These are phyloP conservation scores for Citrus hindsii DNA, from an alignment of 345 rosid genomes.

Conservation along the genomic window DNA sequence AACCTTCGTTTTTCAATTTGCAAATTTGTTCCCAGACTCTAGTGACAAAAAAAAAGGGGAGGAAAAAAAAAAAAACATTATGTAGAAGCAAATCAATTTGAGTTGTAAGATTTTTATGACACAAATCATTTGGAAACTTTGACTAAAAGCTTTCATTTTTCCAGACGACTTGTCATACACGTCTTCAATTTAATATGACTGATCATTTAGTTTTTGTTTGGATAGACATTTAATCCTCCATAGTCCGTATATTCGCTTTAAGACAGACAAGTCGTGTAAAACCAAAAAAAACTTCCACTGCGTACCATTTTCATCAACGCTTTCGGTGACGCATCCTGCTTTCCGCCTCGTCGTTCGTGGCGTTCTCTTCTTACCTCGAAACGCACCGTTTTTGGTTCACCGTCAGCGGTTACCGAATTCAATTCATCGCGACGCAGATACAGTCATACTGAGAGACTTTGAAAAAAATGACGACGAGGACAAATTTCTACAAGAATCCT, in stretches of 20 bases:
- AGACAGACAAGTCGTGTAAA: neutral
- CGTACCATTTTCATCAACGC: too few relatives aligned
- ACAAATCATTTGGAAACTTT: too few relatives aligned
- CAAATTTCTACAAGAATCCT: slow-evolving; percentile 66
- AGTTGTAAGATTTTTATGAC: too few relatives aligned
- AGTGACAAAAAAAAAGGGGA: too few relatives aligned
- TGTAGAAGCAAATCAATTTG: too few relatives aligned
- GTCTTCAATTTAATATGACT: neutral
- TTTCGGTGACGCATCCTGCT: too few relatives aligned
- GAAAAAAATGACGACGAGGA: slow-evolving; percentile 44
- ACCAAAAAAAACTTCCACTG: neutral
- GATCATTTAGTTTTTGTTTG: neutral
- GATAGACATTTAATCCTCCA: neutral
- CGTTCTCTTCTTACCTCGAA: neutral
- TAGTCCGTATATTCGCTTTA: neutral
- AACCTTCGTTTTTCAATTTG: too few relatives aligned
- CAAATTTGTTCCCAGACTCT: too few relatives aligned
- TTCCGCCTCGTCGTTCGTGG: neutral
- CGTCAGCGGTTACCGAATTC: neutral
- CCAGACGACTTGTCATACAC: neutral
- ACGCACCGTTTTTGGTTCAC: neutral
- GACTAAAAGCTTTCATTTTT: neutral
- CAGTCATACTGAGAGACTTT: neutral
- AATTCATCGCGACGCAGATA: neutral
- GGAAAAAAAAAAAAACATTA: too few relatives aligned